Evolutionary conservation across 208 protist genomes (phyloP), one percentile per base, ranked within the genome.

Genomic region (Crithidia fasciculata): DNA sequence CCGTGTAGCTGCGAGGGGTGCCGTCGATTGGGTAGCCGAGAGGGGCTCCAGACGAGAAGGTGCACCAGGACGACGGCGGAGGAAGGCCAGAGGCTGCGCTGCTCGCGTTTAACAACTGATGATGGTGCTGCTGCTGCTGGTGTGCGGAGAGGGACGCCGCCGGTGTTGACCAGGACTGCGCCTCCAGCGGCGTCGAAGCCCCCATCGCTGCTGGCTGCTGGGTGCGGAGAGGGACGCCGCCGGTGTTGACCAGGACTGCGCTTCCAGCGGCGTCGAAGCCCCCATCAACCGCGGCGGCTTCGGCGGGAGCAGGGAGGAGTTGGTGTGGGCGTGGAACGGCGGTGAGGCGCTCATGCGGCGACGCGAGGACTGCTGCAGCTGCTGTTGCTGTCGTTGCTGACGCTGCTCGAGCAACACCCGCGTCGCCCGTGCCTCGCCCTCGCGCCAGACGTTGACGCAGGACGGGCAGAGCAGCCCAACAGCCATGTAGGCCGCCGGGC

Each of bases 11-110:
- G 55, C 40, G 52, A 0, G 54, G 18, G 37, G 49, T 56, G 47
- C 19, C 52, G 37, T 78, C 57, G n/a, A 63, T 70, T 8, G 69
- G 63, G 52, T 71, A 84, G n/a, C 68, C 83, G 16, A 70, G 70
- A 16, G 83, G 83, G 5, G 49, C 80, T 16, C 83, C 83, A 44
- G 80, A 85, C 15, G 79, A 83, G 54, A 88, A 88, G 40, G 66
- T 52, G 12, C 75, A 54, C 69, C 64, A 80, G 8, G 50, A 43
- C 3, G 57, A 52, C 16, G 41, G 15, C 45, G 49, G 45, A 12
- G 54, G 50, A 9, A 49, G 45, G 9, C 9, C 45, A 8, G 45
- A 13, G 45, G 45, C 45, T 13, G 9, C 45, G 45, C 9, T 15
- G 45, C 45, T 49, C 9, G 45, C 12, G 45, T 28, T 28, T 28